These are phyloP conservation scores for Rhytidiadelphus loreus DNA, from an alignment of 225 moss, liverwort and hornwort species.

Conservation along the genomic window DNA sequence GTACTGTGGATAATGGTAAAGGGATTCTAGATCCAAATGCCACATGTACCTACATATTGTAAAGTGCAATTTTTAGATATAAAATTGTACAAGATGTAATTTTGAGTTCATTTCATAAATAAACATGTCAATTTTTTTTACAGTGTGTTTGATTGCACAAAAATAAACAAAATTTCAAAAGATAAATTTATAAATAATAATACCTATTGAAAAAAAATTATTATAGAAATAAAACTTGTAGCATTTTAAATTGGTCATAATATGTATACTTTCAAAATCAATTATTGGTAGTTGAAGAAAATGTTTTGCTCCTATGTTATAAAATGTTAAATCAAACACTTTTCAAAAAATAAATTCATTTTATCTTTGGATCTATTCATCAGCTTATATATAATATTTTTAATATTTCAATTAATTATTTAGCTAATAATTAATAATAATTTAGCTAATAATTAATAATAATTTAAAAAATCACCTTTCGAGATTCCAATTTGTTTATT, in stretches of 20 bases:
- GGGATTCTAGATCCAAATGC: conserved; percentile 91
- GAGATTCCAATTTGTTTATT: conserved; percentile 18
- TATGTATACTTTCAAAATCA: not conserved
- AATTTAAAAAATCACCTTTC: not conserved
- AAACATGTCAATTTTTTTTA: not conserved
- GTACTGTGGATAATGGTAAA: conserved; percentile 52
- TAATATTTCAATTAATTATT: not conserved
- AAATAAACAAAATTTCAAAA: not conserved
- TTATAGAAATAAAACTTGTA: too few species aligned
- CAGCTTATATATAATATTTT: too few species aligned
- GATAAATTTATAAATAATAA: not conserved
- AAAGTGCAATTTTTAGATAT: too few species aligned
- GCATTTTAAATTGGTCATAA: not conserved
- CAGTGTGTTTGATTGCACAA: not conserved
- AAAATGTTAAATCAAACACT: not conserved
- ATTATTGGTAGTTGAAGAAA: not conserved
- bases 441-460: too few species aligned
- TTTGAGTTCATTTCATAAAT: not conserved
- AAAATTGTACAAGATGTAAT: not conserved
- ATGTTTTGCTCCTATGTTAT: fast-evolving
- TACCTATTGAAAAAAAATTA: too few species aligned
- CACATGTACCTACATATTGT: conserved; percentile 41
- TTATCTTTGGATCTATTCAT: not conserved
- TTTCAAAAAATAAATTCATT: too few species aligned
- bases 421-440: too few species aligned